These are phyloP conservation scores for Triglochin maritima DNA, from an alignment of 106 monocot species.

Conservation along the genomic window DNA sequence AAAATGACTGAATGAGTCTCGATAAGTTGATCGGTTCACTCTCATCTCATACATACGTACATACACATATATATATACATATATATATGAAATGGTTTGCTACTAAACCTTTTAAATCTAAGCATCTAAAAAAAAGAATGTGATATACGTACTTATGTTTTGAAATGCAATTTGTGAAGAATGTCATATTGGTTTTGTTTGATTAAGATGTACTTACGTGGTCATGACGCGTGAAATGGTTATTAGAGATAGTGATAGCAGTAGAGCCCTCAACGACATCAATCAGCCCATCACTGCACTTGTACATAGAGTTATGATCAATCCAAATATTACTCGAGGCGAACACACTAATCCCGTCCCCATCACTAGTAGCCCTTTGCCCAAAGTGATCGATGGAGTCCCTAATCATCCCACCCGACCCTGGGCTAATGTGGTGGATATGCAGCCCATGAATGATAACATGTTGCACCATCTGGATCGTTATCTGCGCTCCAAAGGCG, in stretches of 20 bases:
- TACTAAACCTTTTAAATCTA: no score
- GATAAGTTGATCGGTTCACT: no score
- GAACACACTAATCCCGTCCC: constrained; percentile 51
- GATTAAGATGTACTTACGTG: constrained; percentile 8
- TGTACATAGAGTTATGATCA: constrained; percentile 37
- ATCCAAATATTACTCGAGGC: constrained; percentile 44
- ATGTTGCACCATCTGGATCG: constrained; percentile 42
- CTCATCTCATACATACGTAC: no score
- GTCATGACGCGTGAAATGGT: constrained; percentile 43
- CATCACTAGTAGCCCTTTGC: constrained; percentile 29
- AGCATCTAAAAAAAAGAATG: no score
- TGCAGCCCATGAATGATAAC: constrained; percentile 59
- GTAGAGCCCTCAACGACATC: constrained; percentile 28
- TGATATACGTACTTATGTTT: background rate
- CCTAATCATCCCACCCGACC: constrained; percentile 33
- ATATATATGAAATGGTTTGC: no score
- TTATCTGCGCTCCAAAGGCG: constrained; percentile 39
- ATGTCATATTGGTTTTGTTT: no score
- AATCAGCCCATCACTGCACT: constrained; percentile 19
- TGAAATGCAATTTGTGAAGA: no score
- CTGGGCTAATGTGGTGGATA: constrained; percentile 41
- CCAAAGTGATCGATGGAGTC: constrained; percentile 34
- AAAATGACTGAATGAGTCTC: no score
- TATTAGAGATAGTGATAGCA: constrained; percentile 61
- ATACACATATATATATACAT: no score